A percentile compares a stretch with the other conserved stretches of the same genome.
phyloP scores from a whole-genome alignment of 139 green algal genomes.

The Gonium pectorale region DNA sequence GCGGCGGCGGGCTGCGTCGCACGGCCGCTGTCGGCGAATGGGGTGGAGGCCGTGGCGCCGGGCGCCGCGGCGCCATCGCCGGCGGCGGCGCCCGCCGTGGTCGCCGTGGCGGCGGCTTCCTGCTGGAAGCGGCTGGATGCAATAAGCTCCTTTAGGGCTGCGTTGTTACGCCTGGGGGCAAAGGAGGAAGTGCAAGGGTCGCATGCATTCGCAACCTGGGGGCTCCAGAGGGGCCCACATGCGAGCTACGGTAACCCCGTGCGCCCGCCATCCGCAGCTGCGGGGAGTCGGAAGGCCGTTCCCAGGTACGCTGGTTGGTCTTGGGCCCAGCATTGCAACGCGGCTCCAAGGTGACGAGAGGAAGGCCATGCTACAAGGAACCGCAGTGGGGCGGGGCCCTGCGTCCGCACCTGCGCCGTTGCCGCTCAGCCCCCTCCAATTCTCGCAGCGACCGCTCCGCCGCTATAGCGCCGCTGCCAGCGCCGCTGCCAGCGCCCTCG shows the following conservation, averaged over 20 bases:
- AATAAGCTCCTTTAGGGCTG: slow-evolving; percentile 9
- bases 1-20: not conserved
- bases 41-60: not conserved
- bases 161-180: not conserved
- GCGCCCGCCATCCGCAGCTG: too few relatives aligned
- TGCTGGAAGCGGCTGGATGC: not conserved
- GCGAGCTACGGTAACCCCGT: too few relatives aligned
- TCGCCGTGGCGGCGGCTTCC: not conserved
- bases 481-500: not conserved
- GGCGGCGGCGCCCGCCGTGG: not conserved
- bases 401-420: too few relatives aligned
- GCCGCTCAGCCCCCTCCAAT: not conserved
- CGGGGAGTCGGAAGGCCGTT: too few relatives aligned
- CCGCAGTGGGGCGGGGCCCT: too few relatives aligned
- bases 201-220: too few relatives aligned
- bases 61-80: not conserved
- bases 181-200: not conserved
- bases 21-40: not conserved
- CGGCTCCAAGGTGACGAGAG: too few relatives aligned
- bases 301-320: too few relatives aligned
- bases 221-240: too few relatives aligned
- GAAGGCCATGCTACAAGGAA: too few relatives aligned
- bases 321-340: too few relatives aligned
- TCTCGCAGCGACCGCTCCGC: not conserved
- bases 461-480: not conserved